Evolutionary conservation across 176 grass and related monocot genomes (phyloP).

Genomic region (Phoenix dactylifera): DNA sequence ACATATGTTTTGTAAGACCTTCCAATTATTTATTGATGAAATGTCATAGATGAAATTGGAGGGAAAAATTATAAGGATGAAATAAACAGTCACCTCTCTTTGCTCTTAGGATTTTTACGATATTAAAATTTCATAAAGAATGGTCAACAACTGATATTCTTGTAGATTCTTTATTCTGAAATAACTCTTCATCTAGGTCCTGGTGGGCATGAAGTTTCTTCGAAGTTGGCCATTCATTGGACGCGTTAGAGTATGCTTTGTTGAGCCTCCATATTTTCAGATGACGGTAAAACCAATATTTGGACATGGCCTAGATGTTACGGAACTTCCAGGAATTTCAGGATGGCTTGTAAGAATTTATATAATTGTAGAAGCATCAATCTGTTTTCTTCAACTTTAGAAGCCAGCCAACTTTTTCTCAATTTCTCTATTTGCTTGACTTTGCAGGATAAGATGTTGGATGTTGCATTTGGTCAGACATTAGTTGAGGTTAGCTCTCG

Average conservation of each 20-base stretch:
- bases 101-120: too few species aligned
- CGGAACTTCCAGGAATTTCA: slow-evolving; percentile 89
- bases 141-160: too few species aligned
- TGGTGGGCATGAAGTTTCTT: slow-evolving; percentile 93
- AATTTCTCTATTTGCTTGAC: slow-evolving; percentile 11
- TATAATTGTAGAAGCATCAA: slow-evolving; percentile 9
- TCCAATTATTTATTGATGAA: too few species aligned
- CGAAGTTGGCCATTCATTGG: slow-evolving; percentile 80
- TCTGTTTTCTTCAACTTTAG: background rate
- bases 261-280: slow-evolving; percentile 96
- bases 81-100: too few species aligned
- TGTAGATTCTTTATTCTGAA: background rate
- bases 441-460: slow-evolving; percentile 85
- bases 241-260: slow-evolving; percentile 83
- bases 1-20: too few species aligned
- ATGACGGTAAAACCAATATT: slow-evolving; percentile 92
- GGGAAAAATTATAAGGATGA: too few species aligned
- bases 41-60: too few species aligned
- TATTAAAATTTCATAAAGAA: too few species aligned
- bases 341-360: slow-evolving; percentile 75
- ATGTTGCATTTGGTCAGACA: slow-evolving; percentile 90
- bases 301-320: slow-evolving; percentile 83
- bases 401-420: slow-evolving; percentile 9
- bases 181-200: slow-evolving; percentile 40
- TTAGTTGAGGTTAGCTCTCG: slow-evolving; percentile 71